phyloP scores from a whole-genome alignment of 139 green algal species.

The Volvox reticuliferus region DNA sequence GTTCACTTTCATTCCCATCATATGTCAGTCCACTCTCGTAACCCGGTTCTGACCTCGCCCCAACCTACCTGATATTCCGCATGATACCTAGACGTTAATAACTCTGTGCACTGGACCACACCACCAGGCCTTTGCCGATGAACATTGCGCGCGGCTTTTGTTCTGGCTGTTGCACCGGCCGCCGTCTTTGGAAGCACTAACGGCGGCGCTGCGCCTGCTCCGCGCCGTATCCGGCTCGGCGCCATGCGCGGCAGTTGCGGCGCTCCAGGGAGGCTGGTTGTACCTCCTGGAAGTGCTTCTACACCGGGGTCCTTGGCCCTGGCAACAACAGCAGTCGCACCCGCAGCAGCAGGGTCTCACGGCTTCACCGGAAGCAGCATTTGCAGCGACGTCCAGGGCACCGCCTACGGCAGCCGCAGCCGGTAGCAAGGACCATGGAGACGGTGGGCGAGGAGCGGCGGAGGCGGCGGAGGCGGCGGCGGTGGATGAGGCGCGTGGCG shows the following conservation, averaged over 20 bases:
- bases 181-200: conserved; percentile 57
- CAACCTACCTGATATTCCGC: too few species aligned
- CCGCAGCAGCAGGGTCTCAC: not conserved
- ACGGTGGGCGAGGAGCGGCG: not conserved
- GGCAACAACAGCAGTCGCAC: conserved; percentile 12
- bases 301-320: conserved; percentile 46
- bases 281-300: conserved; percentile 86
- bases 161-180: conserved; percentile 78
- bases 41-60: too few species aligned
- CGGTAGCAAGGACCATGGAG: not conserved
- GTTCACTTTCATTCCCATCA: too few species aligned
- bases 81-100: too few species aligned
- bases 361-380: too few species aligned
- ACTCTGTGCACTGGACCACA: too few species aligned
- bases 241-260: conserved; percentile 28
- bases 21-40: too few species aligned
- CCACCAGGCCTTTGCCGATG: conserved; percentile 64
- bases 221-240: conserved; percentile 57
- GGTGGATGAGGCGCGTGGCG: conserved; percentile 23
- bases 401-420: too few species aligned
- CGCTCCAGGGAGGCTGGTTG: conserved; percentile 63
- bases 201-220: conserved; percentile 76
- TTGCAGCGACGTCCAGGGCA: not conserved
- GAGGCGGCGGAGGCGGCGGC: not conserved
- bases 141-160: conserved; percentile 60